phyloP scores from a whole-genome alignment of 495 filamentous ascomycete genomes.

The Penicillium maclennaniae region DNA sequence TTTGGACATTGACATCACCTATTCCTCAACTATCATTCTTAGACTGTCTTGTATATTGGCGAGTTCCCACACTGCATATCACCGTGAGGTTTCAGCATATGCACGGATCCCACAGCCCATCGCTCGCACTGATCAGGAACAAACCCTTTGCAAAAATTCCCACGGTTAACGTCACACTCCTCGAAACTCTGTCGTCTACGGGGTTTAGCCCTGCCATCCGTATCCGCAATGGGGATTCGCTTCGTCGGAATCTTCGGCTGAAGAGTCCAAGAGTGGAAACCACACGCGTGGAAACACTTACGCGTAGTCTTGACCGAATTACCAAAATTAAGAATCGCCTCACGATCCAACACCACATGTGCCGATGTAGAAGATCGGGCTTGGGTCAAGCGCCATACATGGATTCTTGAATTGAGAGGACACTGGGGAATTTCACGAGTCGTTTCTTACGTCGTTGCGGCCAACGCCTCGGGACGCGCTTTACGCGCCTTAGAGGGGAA shows the following conservation, averaged over 20 bases:
- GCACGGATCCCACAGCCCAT: too few relatives aligned
- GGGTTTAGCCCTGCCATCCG: neutral
- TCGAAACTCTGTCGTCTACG: neutral
- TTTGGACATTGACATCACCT: neutral
- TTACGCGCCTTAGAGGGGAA: constrained; percentile 80
- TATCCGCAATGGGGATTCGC: neutral
- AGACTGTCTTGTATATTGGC: too few relatives aligned
- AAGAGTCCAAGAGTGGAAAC: constrained; percentile 42
- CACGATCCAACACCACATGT: constrained; percentile 33
- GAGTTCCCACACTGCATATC: too few relatives aligned
- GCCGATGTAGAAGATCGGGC: constrained; percentile 42
- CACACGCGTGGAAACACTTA: constrained; percentile 47
- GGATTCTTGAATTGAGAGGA: constrained; percentile 42
- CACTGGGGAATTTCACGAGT: constrained; percentile 46
- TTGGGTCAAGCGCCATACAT: constrained; percentile 47
- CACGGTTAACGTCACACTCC: constrained; percentile 7
- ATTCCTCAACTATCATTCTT: neutral
- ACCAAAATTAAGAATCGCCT: constrained; percentile 26
- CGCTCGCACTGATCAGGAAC: neutral
- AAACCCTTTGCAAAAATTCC: constrained; percentile 11
- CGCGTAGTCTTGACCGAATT: constrained; percentile 32
- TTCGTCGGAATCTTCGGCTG: constrained; percentile 40
- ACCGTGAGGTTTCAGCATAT: too few relatives aligned
- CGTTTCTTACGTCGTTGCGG: constrained; percentile 69
- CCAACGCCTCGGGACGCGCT: constrained; percentile 72